phyloP scores from a whole-genome alignment of 179 eudicot genomes.

The Beta macrorhiza region DNA sequence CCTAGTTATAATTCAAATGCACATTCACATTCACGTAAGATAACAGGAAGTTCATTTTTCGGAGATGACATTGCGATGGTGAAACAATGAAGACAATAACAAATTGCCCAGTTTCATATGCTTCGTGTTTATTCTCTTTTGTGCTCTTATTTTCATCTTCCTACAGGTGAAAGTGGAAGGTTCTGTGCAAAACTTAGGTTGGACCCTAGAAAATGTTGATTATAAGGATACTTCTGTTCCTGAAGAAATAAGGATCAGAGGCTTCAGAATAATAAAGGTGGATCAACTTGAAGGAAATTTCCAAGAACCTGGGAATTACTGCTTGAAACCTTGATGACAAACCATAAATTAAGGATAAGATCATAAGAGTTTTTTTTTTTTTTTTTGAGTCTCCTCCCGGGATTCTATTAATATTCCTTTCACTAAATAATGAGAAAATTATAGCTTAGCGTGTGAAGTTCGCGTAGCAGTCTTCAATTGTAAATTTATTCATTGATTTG shows the following conservation, averaged over 20 bases:
- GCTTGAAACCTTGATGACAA: slow-evolving; percentile 49
- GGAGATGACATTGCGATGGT: not conserved
- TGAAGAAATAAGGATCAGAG: slow-evolving; percentile 83
- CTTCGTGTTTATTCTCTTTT: not conserved
- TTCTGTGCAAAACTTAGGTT: slow-evolving; percentile 68
- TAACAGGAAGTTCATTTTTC: not conserved
- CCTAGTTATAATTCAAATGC: not conserved
- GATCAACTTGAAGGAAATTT: slow-evolving; percentile 77
- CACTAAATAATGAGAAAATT: slow-evolving; percentile 6
- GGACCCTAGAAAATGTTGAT: slow-evolving; percentile 74
- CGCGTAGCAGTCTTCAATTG: not conserved
- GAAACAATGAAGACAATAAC: not conserved
- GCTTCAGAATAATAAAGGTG: slow-evolving; percentile 69
- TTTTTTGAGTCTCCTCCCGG: no score
- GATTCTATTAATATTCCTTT: not conserved
- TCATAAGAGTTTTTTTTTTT: no score
- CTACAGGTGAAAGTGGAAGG: slow-evolving; percentile 77
- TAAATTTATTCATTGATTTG: not conserved
- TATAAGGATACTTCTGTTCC: slow-evolving; percentile 60
- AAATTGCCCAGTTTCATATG: not conserved
- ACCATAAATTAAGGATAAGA: not conserved
- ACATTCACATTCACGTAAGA: not conserved
- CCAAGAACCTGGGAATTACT: slow-evolving; percentile 61
- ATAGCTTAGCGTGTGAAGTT: not conserved
- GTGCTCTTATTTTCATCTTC: not conserved